Base-by-base conservation (phyloP, 805 yeast species). In the Ogataea corticis region DNA sequence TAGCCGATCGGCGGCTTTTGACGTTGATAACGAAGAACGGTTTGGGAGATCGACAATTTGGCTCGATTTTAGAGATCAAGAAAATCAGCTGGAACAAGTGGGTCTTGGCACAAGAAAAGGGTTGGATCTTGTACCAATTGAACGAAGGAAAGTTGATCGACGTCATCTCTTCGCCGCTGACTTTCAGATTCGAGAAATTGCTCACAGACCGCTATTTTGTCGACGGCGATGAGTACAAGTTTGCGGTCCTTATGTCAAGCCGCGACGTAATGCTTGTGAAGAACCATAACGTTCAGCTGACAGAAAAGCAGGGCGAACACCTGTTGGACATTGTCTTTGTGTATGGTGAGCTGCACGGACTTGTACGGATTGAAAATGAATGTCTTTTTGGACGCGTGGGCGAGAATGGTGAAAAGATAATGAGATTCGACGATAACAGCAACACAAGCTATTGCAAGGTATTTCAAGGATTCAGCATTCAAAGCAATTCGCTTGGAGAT, bases 61-160 rank as follows among this genome's bases (percentile, higher is more conserved):
- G 67, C 4, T 51, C 46, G n/a, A 41, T 61, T 0, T 23, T 44
- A 2, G 51, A 53, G 18, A 46, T 61, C 1, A 29, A 40, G 21
- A 14, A 28, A 7, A 33, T 57, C 2, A 41, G 46, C 10, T 15
- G 19, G 2, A 40, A 46, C 14, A 46, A 48, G 16, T 61, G 64
- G 59, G 41, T 56, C 0, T 44, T 61, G 1, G 30, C 56, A 11
- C 68, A 64, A 33, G 64, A 62, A 28, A 23, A 25, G n/a, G 68
- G 68, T 12, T 64, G 67, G 66, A 43, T 52, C 2, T 44, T 62
- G 3, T 63, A 62, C 46, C 49, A 61, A 18, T 35, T 46, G 13
- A 33, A 7, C 11, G 37, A 35, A 2, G 45, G 41, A 4, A 38
- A 41, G 19, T 32, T 59, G 7, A 44, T 42, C 3, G 53, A 58